Evolutionary conservation across 1,284 basidiomycete species (phyloP), one percentile per base, ranked within the genome.

Genomic region (Fomes fomentarius): DNA sequence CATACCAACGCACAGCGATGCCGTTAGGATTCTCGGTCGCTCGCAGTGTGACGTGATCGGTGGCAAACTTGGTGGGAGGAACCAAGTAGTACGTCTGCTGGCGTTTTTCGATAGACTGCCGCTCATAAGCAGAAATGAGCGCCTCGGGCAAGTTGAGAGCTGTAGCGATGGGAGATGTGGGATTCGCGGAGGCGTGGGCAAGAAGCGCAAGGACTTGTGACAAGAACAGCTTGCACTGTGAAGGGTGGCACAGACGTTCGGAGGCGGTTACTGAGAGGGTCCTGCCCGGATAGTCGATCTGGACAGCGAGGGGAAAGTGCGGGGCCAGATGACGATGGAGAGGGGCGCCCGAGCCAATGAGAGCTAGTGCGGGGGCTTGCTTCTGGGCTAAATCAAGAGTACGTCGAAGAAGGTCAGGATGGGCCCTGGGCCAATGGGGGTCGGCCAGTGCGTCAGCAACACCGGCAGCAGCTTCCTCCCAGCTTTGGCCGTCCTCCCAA

Each of bases 1-100:
- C 65, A 59, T 75, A 75, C 76, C 76, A 79, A 12, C 65, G 67
- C 22, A 80, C 69, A 22, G 76, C 77, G 26, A 63, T 63, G 1
- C 61, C 60, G 39, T 70, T 40, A 1, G 76, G 73, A 41, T 65
- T 57, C 12, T 69, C 65, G 19, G 57, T 41, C 12, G 71, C 69
- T 31, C 71, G 68, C 26, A 64, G 56, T 30, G 66, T 50, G 24
- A 79, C 67, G 53, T 74, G 75, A 47, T 79, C 76, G 5, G 72
- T 71, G n/a, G 70, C 74, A 31, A 72, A 68, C 42, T 51, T 56
- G 38, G 63, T 61, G 3, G 63, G 62, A 26, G 72, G 66, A 8
- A 73, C 56, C 24, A 70, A 66, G 0, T 57, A 57, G 47, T 73
- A 71, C 15, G 53, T 56, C 8, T 54, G 28, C 15, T 52, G 44